phyloP scores from a whole-genome alignment of 2,329 filamentous ascomycete species.

The Alternaria panax region DNA sequence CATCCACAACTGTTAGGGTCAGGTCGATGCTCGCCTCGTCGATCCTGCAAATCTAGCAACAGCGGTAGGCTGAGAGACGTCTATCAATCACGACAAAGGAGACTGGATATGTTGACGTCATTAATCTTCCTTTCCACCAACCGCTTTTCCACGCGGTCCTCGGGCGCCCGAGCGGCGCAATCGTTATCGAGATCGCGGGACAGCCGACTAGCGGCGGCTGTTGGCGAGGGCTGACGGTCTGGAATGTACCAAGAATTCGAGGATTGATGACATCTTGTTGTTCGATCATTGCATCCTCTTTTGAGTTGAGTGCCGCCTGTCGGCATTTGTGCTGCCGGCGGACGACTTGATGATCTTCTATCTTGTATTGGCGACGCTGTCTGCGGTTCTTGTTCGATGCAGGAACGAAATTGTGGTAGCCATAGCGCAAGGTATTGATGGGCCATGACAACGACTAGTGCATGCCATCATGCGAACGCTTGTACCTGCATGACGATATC shows the following conservation, averaged over 20 bases:
- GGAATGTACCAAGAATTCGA: neutral
- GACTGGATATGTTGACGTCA: neutral
- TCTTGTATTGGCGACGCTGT: constrained; percentile 52
- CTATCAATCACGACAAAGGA: neutral
- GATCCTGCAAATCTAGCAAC: no score
- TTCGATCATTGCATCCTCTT: neutral
- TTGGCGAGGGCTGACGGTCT: neutral
- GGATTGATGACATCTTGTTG: neutral
- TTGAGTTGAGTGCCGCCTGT: constrained; percentile 4
- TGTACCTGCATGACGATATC: constrained; percentile 18
- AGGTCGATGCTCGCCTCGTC: neutral
- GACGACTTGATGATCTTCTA: no score
- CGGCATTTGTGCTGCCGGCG: no score
- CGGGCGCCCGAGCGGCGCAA: neutral
- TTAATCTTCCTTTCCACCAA: neutral
- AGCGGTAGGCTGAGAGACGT: neutral
- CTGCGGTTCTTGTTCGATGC: constrained; percentile 57
- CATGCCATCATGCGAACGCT: constrained; percentile 3
- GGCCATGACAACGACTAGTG: constrained; percentile 13
- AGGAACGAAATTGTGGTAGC: constrained; percentile 58
- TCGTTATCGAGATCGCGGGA: neutral
- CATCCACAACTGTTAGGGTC: neutral
- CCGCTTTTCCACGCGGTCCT: neutral
- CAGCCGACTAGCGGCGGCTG: constrained; percentile 1
- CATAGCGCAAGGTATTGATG: constrained; percentile 58